Evolutionary conservation across 257 asterid species (phyloP).

Genomic region (Rubia yunnanensis): DNA sequence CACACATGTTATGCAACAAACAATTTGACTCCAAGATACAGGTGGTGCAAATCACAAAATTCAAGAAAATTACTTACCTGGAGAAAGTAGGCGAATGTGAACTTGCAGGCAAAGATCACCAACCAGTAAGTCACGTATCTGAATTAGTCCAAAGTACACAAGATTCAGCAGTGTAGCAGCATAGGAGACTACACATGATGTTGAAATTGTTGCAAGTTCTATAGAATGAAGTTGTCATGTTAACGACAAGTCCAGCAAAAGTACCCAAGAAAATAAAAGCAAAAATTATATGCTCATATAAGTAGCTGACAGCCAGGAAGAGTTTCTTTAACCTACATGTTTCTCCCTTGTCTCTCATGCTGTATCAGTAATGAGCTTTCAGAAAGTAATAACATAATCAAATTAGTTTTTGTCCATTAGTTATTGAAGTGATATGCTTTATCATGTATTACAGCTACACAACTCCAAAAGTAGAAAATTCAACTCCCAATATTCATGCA

Average conservation of each 20-base stretch:
- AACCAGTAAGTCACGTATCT: constrained; percentile 92
- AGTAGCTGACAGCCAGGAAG: not conserved
- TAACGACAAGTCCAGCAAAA: not conserved
- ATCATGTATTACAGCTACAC: too few species aligned
- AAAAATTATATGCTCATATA: not conserved
- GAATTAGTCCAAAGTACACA: constrained; percentile 19
- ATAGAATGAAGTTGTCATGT: not conserved
- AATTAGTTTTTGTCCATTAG: too few species aligned
- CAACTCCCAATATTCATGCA: not conserved
- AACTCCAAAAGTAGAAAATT: not conserved
- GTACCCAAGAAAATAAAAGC: not conserved
- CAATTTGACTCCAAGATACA: not conserved
- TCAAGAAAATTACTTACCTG: constrained; percentile 50
- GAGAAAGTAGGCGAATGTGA: constrained; percentile 89
- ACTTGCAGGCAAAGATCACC: constrained; percentile 87
- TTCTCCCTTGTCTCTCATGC: too few species aligned
- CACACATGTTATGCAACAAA: not conserved
- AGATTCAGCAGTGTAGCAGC: not conserved
- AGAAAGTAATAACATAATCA: too few species aligned
- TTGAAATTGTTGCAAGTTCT: not conserved
- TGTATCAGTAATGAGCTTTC: too few species aligned
- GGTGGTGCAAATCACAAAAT: not conserved
- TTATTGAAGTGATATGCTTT: too few species aligned
- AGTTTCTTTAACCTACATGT: too few species aligned
- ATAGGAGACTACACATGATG: not conserved